Conservation (phyloP, 2,329 filamentous ascomycete genomes). For the Aschersonia sp. region DNA sequence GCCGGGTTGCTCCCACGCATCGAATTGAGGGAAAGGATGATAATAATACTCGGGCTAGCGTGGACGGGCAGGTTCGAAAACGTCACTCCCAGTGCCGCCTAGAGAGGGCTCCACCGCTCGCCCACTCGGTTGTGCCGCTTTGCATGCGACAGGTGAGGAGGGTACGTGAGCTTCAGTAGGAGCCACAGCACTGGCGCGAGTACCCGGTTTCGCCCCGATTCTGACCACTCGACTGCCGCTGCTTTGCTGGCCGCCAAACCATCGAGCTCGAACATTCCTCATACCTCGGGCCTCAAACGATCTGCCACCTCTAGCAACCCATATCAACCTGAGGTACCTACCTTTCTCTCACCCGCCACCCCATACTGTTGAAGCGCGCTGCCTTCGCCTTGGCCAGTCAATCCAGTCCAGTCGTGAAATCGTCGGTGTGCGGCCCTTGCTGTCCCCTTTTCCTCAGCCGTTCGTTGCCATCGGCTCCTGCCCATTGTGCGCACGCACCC, state of each 20-base stretch:
- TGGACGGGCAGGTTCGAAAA: background rate
- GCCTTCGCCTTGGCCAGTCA: no score
- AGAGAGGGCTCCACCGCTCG: background rate
- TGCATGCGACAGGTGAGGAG: background rate
- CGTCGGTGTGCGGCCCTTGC: no score
- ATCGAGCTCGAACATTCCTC: background rate
- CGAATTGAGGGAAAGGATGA: no score
- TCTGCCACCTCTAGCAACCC: background rate
- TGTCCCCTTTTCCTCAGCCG: no score
- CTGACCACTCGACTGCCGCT: background rate
- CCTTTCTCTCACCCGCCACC: background rate
- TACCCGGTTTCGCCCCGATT: background rate
- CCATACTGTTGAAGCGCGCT: no score
- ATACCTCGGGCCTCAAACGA: background rate
- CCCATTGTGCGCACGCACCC: no score
- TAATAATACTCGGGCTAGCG: no score
- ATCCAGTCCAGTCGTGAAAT: no score
- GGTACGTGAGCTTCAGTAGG: no score
- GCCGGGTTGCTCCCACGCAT: no score
- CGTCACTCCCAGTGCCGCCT: background rate
- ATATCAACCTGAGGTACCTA: background rate
- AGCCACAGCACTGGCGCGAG: no score
- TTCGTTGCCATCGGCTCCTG: no score
- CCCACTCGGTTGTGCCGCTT: background rate
- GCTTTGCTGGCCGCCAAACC: background rate